Base-by-base conservation (phyloP, 2,329 filamentous ascomycete species). In the Zymoseptoria crescenta region DNA sequence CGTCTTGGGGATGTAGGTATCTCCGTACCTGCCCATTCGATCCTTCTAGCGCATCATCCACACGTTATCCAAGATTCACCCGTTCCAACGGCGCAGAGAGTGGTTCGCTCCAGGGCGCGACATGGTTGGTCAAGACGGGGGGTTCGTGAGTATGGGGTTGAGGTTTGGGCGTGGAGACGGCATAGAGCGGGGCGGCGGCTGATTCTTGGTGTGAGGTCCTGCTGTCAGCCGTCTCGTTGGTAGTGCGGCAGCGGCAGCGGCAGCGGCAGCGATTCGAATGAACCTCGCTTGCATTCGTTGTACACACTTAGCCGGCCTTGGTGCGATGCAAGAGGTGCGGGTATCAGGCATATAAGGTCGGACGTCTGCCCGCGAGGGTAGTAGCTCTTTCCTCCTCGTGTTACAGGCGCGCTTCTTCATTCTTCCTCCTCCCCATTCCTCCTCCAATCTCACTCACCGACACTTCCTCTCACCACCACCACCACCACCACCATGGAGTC, bases 401-500 rank as follows among this genome's bases (percentile, higher is more conserved):
- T 41, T 4, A 41, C 35, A 13, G 10, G 35, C 35, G 10, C 1
- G 35, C 30, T 35, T 13, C 35, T 16, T 16, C 5, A 10, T 35
- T 6, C n/a, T n/a, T n/a, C n/a, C n/a, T n/a, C n/a, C n/a, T n/a
- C n/a, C n/a, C n/a, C n/a, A n/a, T 35, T 16, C 4, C 35, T 16
- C 35, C 35, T 41, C 35, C 10, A 9, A 16, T 13, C 30, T 35
- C 8, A 8, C 30, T 13, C 30, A 35, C 6, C 5, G n/a, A 41
- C 35, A 13, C 10, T 16, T 16, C 16, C 35, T 16, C 19, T 4
- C 49, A 8, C 19, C 49, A 52, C 16, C 50, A 21, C 24, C 55
- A 51, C n/a, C n/a, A n/a, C n/a, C n/a, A n/a, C 20, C 60, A 63
- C 49, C 5, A 69, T 68, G 66, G 62, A 69, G 58, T 65, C 69